Conservation (phyloP, 768 basidiomycete species). For the Tubosaeta sp. region DNA sequence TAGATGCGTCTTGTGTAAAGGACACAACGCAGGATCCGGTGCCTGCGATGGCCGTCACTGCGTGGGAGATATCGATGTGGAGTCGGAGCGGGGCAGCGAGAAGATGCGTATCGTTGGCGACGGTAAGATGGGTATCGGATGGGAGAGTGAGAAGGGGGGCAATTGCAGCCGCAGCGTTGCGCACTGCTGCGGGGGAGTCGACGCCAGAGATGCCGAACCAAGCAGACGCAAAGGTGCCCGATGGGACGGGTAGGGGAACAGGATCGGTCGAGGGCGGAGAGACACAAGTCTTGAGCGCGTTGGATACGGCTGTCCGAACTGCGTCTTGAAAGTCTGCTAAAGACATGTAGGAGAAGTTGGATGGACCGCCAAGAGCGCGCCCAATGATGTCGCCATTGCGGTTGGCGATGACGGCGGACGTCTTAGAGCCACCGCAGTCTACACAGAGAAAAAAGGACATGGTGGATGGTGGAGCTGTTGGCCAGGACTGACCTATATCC, state of each 20-base stretch:
- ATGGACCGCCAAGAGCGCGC: slow-evolving; percentile 69
- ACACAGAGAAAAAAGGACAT: slow-evolving; percentile 75
- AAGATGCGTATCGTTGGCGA: slow-evolving; percentile 83
- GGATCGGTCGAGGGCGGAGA: slow-evolving; percentile 35
- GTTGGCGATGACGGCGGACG: slow-evolving; percentile 67
- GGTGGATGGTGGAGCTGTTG: too few relatives aligned
- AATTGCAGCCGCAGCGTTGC: slow-evolving; percentile 49
- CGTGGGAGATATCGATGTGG: slow-evolving; percentile 53
- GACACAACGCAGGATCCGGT: slow-evolving; percentile 77
- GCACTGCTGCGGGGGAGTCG: slow-evolving; percentile 64
- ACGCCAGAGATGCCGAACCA: slow-evolving; percentile 86
- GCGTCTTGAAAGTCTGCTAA: slow-evolving; percentile 53
- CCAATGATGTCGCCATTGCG: slow-evolving; percentile 56
- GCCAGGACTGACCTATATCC: too few relatives aligned
- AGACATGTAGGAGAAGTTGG: slow-evolving; percentile 81
- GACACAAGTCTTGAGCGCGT: slow-evolving; percentile 49
- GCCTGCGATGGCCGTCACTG: slow-evolving; percentile 73
- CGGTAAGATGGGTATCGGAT: slow-evolving; percentile 46
- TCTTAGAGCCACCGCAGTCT: slow-evolving; percentile 90
- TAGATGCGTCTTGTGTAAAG: slow-evolving; percentile 44
- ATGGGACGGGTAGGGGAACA: slow-evolving; percentile 36
- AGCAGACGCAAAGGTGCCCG: slow-evolving; percentile 53
- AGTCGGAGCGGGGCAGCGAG: slow-evolving; percentile 74
- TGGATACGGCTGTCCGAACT: slow-evolving; percentile 46
- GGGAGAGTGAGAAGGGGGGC: slow-evolving; percentile 58